Evolutionary conservation across 805 yeast genomes (phyloP), one percentile per base, ranked within the genome.

Genomic region (Starmerella bacillaris): DNA sequence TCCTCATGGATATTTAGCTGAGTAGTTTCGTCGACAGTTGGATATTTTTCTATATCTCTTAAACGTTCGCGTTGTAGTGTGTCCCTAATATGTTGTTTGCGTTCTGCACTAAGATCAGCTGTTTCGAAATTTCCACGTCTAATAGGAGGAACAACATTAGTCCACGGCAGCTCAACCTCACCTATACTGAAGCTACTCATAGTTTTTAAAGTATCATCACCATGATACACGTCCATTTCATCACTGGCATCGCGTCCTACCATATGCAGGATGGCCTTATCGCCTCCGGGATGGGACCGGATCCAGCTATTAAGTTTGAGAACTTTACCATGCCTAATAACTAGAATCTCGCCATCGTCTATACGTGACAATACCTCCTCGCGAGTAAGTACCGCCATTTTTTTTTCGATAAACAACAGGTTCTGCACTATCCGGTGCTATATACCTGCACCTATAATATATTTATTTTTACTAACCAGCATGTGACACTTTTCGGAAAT

Each of bases 191-290:
- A 83, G 27, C 55, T 63, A n/a, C 51, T 48, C 53, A 78, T 75
- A 0, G 55, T 54, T 3, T 40, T 32, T 6, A 66, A 57, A 0
- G 89, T 68, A 33, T 69, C 76, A 9, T 63, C 69, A 30, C 68
- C 53, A 51, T 82, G 94, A 48, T 79, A 82, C 6, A 84, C 83
- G 35, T 72, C 67, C 78, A 82, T 80, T 53, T 83, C 94, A 51
- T 80, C 92, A 0, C 89, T 74, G 16, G 93, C 92, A 55, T 82
- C 93, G 37, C 86, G 59, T 2, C 94, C 94, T 3, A 82, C 68
- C 75, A 82, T 64, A 55, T 83, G 94, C 46, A 61, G 62, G 5
- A 83, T 73, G 2, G 92, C 84, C 49, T 71, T 77, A 39, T 75
- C 84, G 4, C 94, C 94, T 12, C 94, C 94, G 0, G 94, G 94